Base-by-base conservation (phyloP, 768 basidiomycete species). In the Tephrocybe sp. region DNA sequence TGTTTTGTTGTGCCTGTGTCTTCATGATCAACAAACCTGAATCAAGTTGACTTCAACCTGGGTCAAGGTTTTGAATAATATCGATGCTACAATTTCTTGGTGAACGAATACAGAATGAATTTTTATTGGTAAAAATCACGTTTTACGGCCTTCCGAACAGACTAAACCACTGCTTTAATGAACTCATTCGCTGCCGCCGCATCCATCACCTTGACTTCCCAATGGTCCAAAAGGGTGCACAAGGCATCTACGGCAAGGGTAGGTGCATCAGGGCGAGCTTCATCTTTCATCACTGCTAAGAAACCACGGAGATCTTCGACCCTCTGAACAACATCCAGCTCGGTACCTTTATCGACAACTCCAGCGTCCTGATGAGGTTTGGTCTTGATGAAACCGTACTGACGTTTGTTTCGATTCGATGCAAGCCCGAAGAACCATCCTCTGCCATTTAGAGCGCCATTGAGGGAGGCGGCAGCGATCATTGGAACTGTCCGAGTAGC, bases 261-360 rank as follows among this genome's bases (percentile, higher is more conserved):
- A 22, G 57, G 39, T 9, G 59, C 55, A 31, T 46, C 11, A 4
- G 62, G 57, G 6, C 58, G 52, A 13, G 61, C 64, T 45, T 65
- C 59, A 21, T 43, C 36, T 31, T 50, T 56, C 56, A 64, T 62
- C 37, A 53, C 60, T 15, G 42, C 18, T 41, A 65, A 44, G 41
- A 62, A 67, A 1, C 47, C 52, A 0, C 24, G 12, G 15, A 66
- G 31, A 46, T 50, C 46, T 23, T 47, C 42, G 10, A 50, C 33
- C 33, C n/a, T n/a, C n/a, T 39, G 29, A n/a, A 5, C 13, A 5
- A n/a, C n/a, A 13, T 9, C 19, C 18, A n/a, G 24, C 21, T 31
- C 42, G 29, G 29, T 12, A 30, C 12, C 29, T 30, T 30, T 12
- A 6, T 30, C 29, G 29, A 6, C 12, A 12, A 30, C 29, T 12